phyloP scores from a whole-genome alignment of 2,329 filamentous ascomycete genomes.

The Trichoderma aggressivum region DNA sequence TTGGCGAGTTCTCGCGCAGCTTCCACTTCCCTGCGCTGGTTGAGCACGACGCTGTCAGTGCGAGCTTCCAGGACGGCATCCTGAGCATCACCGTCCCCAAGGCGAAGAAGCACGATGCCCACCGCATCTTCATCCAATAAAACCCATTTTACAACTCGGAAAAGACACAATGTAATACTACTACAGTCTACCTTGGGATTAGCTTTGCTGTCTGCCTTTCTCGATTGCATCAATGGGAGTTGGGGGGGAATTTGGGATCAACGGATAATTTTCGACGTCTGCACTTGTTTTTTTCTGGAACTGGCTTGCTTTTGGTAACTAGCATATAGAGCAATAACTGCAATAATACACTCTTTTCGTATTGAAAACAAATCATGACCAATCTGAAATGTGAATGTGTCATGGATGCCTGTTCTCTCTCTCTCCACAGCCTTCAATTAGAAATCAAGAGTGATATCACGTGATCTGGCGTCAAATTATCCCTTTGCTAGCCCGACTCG shows the following conservation, averaged over 20 bases:
- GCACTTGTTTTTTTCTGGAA: not conserved
- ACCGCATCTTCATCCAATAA: constrained; percentile 56
- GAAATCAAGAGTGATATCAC: constrained; percentile 25
- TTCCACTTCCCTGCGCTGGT: constrained; percentile 66
- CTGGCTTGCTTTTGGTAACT: not conserved
- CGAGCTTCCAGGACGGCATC: constrained; percentile 63
- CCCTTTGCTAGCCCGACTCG: constrained; percentile 25
- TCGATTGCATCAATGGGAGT: constrained; percentile 8
- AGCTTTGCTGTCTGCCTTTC: constrained; percentile 1
- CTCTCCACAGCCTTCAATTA: not conserved
- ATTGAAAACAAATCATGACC: not conserved
- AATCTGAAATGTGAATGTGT: not conserved
- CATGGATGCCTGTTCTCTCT: not conserved
- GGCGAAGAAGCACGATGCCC: constrained; percentile 55
- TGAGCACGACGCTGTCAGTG: constrained; percentile 59
- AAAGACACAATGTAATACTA: not conserved
- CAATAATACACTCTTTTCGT: not conserved
- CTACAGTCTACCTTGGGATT: not conserved
- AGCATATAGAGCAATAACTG: not conserved
- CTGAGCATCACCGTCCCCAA: constrained; percentile 64
- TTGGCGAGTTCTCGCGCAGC: constrained; percentile 64
- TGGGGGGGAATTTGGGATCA: constrained; percentile 4
- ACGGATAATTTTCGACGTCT: not conserved
- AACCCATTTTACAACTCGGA: not conserved
- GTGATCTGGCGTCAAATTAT: constrained; percentile 38